Base-by-base conservation (phyloP, 2,329 filamentous ascomycete genomes). In the Aspergillus sp. region DNA sequence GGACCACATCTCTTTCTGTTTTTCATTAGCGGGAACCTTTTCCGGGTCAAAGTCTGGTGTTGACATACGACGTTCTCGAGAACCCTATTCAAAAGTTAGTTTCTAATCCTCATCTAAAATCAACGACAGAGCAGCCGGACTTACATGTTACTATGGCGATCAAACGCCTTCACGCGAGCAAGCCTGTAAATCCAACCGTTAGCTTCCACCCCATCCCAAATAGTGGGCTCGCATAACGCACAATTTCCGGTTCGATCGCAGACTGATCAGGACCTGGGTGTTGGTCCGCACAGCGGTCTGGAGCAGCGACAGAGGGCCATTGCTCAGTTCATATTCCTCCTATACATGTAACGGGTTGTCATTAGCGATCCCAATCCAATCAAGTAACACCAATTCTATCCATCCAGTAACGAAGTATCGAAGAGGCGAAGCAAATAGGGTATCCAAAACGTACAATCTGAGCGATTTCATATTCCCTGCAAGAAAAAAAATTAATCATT, bases 81-180 rank as follows among this genome's bases (percentile, higher is more conserved):
- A 3, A 96, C 90, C 56, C 56, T 58, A 45, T 17, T 8, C 1
- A 39, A 37, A 13, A 54, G 50, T 42, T 41, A 37, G 33, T 39
- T 8, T 17, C 19, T 15, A 9, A 20, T 30, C 19, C 12, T 9
- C 20, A 54, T 37, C 37, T 19, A 11, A 6, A 47, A 33, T 9
- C 17, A 15, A n/a, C 7, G 15, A 22, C 3, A 13, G 37, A 8
- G 7, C 15, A 4, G 22, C 22, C 22, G 22, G 20, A 54, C 56
- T 17, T 54, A 58, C 95, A 99, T 98, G 80, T 99, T 99, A 85
- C 93, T 98, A 79, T 99, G 95, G 60, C 95, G 85, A 79, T 99
- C 95, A 75, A 99, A 99, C 6, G 95, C 95, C 83, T 99, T 99
- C 72, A 99, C 93, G 64, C 95, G 89, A 51, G 93, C 95, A 55